Conservation (phyloP, 2,329 filamentous ascomycete species). For the Neonectria ditissima region DNA sequence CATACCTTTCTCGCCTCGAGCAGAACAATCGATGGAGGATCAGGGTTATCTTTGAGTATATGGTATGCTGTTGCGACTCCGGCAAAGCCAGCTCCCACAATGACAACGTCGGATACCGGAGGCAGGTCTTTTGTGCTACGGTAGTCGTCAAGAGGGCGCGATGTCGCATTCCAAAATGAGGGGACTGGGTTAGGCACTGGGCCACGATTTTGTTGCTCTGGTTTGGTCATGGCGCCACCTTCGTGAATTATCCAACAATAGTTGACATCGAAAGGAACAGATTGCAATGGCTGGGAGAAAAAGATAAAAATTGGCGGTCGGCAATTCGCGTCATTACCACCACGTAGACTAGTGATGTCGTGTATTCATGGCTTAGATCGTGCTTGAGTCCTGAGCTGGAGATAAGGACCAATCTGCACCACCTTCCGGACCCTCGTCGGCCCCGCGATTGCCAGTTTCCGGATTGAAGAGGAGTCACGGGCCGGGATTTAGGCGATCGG, state of each 20-base stretch:
- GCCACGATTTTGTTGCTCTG: not conserved
- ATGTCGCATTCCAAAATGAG: conserved; percentile 29
- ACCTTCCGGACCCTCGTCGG: not conserved
- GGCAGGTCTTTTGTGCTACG: conserved; percentile 48
- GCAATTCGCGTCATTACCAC: too few species aligned
- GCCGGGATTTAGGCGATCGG: too few species aligned
- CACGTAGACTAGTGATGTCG: not conserved
- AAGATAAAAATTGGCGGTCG: too few species aligned
- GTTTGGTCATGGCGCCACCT: conserved; percentile 13
- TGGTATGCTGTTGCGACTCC: conserved; percentile 59
- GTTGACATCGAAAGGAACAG: too few species aligned
- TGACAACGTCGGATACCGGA: conserved; percentile 54
- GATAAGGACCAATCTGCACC: not conserved
- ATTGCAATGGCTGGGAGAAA: too few species aligned
- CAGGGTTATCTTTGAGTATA: conserved; percentile 41
- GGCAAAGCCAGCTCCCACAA: conserved; percentile 47
- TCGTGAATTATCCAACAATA: not conserved
- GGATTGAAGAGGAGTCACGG: not conserved
- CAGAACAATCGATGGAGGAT: conserved; percentile 44
- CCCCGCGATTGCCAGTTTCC: not conserved
- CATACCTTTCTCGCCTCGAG: conserved; percentile 51
- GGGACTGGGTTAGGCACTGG: conserved; percentile 26
- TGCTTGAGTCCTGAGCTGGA: not conserved
- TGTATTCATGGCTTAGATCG: not conserved
- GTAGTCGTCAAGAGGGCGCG: conserved; percentile 20